Conservation (phyloP, 2,329 filamentous ascomycete species). For the Bipolaris bicolor region DNA sequence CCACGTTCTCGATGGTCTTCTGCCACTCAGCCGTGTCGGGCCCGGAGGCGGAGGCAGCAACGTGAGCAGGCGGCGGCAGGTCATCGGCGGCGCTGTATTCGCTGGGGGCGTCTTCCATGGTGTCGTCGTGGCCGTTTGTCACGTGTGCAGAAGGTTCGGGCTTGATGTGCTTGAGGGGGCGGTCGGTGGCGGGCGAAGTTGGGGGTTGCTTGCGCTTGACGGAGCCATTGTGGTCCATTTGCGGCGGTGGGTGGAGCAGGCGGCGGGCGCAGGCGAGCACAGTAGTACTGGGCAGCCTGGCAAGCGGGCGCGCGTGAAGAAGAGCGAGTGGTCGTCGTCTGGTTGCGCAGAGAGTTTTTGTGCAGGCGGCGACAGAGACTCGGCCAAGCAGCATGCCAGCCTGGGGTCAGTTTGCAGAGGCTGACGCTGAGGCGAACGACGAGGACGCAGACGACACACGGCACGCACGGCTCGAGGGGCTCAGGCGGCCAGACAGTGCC, state of each 20-base stretch:
- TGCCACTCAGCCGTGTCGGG: constrained; percentile 87
- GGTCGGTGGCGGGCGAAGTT: constrained; percentile 53
- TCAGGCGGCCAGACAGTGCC: constrained; percentile 7
- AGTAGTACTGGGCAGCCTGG: constrained; percentile 5
- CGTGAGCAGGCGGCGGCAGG: constrained; percentile 34
- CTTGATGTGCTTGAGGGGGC: constrained; percentile 62
- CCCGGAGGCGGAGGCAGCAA: constrained; percentile 54
- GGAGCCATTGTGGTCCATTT: constrained; percentile 58
- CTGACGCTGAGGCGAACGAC: too few species aligned
- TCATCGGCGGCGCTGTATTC: constrained; percentile 53
- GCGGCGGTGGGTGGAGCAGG: constrained; percentile 16
- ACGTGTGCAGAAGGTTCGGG: constrained; percentile 54
- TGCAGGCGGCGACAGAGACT: constrained; percentile 37
- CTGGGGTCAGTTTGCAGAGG: neutral
- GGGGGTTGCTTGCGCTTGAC: constrained; percentile 65
- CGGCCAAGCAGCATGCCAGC: constrained; percentile 41
- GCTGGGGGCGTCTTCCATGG: constrained; percentile 42
- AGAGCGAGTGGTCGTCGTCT: constrained; percentile 10
- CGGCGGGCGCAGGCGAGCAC: constrained; percentile 15
- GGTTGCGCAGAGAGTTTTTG: constrained; percentile 33
- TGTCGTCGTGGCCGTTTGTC: constrained; percentile 34
- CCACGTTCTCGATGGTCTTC: constrained; percentile 90
- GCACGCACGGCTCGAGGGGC: too few species aligned
- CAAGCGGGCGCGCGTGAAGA: constrained; percentile 5
- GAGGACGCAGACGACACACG: too few species aligned